A percentile compares a stretch with the other conserved stretches of the same genome.
Conservation (phyloP, 805 yeast species). For the Nakazawaea wickerhamii region DNA sequence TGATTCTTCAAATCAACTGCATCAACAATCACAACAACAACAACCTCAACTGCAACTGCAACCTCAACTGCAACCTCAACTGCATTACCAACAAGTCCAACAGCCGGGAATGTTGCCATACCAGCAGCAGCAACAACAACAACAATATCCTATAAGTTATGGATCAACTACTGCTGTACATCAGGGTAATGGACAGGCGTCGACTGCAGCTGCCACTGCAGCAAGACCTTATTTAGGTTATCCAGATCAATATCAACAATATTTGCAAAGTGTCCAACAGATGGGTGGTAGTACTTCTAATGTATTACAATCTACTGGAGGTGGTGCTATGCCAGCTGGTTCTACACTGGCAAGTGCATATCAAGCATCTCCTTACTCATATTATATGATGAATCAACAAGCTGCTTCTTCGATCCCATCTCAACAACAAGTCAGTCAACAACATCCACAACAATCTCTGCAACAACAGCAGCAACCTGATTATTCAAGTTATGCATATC, state of each 20-base stretch:
- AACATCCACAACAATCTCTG: slow-evolving; percentile 3
- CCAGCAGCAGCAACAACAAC: slow-evolving; percentile 5
- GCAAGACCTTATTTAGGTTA: slow-evolving; percentile 12
- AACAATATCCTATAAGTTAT: slow-evolving; percentile 4
- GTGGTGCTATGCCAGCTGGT: slow-evolving; percentile 1
- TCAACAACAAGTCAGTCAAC: slow-evolving; percentile 7
- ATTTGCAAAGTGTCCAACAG: slow-evolving; percentile 13
- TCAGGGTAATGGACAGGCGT: slow-evolving; percentile 2
- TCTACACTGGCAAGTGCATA: slow-evolving; percentile 1
- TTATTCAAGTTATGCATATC: slow-evolving; percentile 8
- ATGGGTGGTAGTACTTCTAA: slow-evolving; percentile 3
- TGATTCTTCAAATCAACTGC: neutral
- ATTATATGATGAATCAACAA: slow-evolving; percentile 13
- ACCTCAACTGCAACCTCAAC: slow-evolving; percentile 33
- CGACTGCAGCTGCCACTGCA: neutral
- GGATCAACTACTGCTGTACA: neutral
- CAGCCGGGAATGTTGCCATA: slow-evolving; percentile 4
- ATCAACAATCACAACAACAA: neutral
- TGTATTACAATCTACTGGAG: neutral
- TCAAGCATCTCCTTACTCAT: slow-evolving; percentile 7
- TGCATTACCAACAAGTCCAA: slow-evolving; percentile 3
- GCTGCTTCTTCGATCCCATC: neutral
- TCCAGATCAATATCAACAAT: slow-evolving; percentile 14
- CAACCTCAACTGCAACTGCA: slow-evolving; percentile 48
- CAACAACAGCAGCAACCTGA: slow-evolving; percentile 6